These are phyloP conservation scores for Jacaranda copaia DNA, from an alignment of 257 asterid species.

Conservation along the genomic window DNA sequence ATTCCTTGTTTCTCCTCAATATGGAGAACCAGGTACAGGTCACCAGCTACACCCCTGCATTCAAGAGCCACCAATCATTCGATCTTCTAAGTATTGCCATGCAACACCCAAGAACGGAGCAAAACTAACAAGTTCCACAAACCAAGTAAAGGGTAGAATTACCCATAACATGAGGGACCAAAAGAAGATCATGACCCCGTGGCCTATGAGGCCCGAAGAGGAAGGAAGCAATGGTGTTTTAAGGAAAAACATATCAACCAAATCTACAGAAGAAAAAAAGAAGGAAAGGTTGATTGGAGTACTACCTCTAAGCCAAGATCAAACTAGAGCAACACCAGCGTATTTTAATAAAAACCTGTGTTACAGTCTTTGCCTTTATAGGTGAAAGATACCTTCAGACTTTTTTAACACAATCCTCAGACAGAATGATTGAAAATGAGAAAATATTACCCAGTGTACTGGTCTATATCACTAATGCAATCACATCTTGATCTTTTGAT, in stretches of 20 bases:
- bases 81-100: not conserved
- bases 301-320: constrained; percentile 15
- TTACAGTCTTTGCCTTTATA: not conserved
- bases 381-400: constrained; percentile 9
- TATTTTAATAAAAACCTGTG: not conserved
- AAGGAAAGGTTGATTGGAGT: constrained; percentile 17
- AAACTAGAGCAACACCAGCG: constrained; percentile 14
- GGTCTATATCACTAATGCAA: constrained; percentile 14
- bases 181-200: constrained; percentile 20
- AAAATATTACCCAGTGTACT: constrained; percentile 10
- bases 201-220: not conserved
- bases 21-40: constrained; percentile 79
- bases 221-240: constrained; percentile 13
- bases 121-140: constrained; percentile 28
- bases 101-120: constrained; percentile 12
- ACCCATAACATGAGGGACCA: constrained; percentile 1
- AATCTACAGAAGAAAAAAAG: not conserved
- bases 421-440: constrained; percentile 26
- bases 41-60: constrained; percentile 81
- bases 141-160: constrained; percentile 12
- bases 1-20: constrained; percentile 74
- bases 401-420: constrained; percentile 17
- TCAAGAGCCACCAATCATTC: constrained; percentile 29
- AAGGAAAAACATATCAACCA: constrained; percentile 5
- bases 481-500: constrained; percentile 16